Evolutionary conservation across 208 protist genomes (phyloP).

Genomic region (Leishmania turanica): DNA sequence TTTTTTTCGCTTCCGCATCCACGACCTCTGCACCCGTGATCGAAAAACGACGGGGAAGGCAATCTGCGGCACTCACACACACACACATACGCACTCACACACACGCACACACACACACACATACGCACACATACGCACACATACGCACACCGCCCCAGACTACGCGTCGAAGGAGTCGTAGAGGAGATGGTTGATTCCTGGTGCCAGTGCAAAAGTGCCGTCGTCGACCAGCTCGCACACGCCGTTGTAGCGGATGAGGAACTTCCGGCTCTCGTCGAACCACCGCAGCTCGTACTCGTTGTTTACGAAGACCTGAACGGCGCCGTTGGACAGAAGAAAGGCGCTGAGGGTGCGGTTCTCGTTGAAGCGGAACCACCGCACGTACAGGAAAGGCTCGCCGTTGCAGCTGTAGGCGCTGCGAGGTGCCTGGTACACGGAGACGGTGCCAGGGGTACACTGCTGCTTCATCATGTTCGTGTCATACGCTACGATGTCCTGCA

Average conservation of each 20-base stretch:
- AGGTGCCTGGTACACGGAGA: slow-evolving; percentile 80
- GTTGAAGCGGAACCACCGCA: slow-evolving; percentile 90
- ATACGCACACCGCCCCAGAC: background rate
- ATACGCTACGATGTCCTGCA: slow-evolving; percentile 76
- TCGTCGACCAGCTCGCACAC: slow-evolving; percentile 87
- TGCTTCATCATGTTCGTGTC: slow-evolving; percentile 86
- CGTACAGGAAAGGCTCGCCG: slow-evolving; percentile 77
- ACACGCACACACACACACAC: slow-evolving; percentile 3
- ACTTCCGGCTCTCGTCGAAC: slow-evolving; percentile 83
- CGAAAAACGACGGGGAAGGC: background rate
- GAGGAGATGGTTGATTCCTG: slow-evolving; percentile 67
- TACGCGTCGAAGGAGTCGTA: slow-evolving; percentile 62
- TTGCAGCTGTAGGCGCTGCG: slow-evolving; percentile 65
- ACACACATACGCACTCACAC: background rate
- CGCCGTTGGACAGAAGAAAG: slow-evolving; percentile 87
- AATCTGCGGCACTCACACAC: background rate
- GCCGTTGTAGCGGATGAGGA: slow-evolving; percentile 81
- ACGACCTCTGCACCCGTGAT: background rate
- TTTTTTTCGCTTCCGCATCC: background rate
- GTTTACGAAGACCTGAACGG: slow-evolving; percentile 81
- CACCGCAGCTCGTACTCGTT: slow-evolving; percentile 87
- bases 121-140: slow-evolving; percentile 1
- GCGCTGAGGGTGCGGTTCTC: slow-evolving; percentile 62
- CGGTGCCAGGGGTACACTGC: slow-evolving; percentile 75
- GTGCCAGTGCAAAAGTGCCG: slow-evolving; percentile 52